phyloP scores from a whole-genome alignment of 805 yeast genomes.

The Kluyveromyces nonfermentans region DNA sequence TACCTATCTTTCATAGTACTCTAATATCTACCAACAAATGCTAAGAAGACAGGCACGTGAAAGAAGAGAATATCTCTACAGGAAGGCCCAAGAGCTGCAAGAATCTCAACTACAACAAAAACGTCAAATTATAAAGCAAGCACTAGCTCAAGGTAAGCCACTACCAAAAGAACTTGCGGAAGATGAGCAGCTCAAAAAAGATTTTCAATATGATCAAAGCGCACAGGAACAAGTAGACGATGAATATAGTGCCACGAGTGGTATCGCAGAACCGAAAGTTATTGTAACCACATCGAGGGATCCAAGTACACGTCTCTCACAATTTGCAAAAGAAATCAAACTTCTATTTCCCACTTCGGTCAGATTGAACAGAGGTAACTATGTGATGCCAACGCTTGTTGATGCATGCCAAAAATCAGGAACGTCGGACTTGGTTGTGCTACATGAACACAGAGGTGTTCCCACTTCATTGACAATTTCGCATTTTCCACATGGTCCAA shows the following conservation, averaged over 20 bases:
- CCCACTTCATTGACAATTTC: slow-evolving; percentile 89
- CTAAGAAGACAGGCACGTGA: slow-evolving; percentile 92
- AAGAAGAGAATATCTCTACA: slow-evolving; percentile 84
- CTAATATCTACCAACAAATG: slow-evolving; percentile 31
- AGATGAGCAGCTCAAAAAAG: slow-evolving; percentile 69
- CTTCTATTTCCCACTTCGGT: slow-evolving; percentile 83
- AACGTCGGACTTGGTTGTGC: slow-evolving; percentile 71
- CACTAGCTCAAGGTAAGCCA: slow-evolving; percentile 86
- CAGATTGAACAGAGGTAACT: slow-evolving; percentile 87
- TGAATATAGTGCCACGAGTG: slow-evolving; percentile 81
- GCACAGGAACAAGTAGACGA: slow-evolving; percentile 65
- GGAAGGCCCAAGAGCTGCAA: slow-evolving; percentile 82
- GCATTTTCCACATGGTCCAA: slow-evolving; percentile 98
- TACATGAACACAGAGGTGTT: slow-evolving; percentile 97
- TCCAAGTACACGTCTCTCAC: slow-evolving; percentile 76
- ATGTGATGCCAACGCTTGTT: slow-evolving; percentile 75
- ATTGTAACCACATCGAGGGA: slow-evolving; percentile 91
- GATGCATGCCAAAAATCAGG: slow-evolving; percentile 74
- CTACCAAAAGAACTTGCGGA: slow-evolving; percentile 86
- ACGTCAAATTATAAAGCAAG: slow-evolving; percentile 75
- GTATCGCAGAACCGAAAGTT: slow-evolving; percentile 81
- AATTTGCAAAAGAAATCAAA: slow-evolving; percentile 87
- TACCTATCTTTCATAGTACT: neutral
- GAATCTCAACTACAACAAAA: slow-evolving; percentile 81
- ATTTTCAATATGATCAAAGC: slow-evolving; percentile 81